Evolutionary conservation across 2,329 filamentous ascomycete species (phyloP).

Genomic region (Colletotrichum simmondsii): DNA sequence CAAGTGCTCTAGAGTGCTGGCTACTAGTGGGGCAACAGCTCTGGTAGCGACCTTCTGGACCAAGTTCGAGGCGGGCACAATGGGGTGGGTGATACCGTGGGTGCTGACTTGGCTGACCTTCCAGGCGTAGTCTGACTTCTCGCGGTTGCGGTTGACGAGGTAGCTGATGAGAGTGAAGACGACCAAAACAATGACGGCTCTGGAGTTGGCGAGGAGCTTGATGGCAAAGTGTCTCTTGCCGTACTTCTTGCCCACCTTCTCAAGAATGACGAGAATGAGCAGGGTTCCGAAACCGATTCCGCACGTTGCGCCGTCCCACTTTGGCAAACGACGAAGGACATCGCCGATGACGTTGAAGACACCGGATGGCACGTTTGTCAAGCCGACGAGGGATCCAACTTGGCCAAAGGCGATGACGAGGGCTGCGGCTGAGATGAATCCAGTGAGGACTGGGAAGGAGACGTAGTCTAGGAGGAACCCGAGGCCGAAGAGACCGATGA

Average conservation of each 20-base stretch:
- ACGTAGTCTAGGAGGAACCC: constrained; percentile 77
- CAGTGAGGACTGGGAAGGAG: constrained; percentile 71
- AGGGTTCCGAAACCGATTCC: constrained; percentile 72
- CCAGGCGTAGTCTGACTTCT: constrained; percentile 62
- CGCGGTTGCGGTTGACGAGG: constrained; percentile 66
- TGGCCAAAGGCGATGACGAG: constrained; percentile 74
- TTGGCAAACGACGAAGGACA: constrained; percentile 42
- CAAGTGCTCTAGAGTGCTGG: constrained; percentile 71
- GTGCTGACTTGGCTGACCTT: constrained; percentile 67
- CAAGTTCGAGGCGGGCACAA: constrained; percentile 56
- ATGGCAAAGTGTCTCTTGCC: constrained; percentile 68
- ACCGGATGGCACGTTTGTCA: constrained; percentile 42
- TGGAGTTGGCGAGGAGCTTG: constrained; percentile 69
- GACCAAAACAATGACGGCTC: constrained; percentile 69
- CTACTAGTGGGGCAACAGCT: constrained; percentile 71
- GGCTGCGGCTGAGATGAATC: constrained; percentile 75
- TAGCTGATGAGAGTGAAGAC: constrained; percentile 74
- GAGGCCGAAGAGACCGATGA: constrained; percentile 70
- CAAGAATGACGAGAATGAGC: constrained; percentile 64
- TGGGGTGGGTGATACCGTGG: constrained; percentile 59
- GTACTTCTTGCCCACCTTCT: constrained; percentile 70
- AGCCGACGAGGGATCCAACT: constrained; percentile 69
- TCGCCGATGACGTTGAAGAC: constrained; percentile 29
- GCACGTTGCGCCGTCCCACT: constrained; percentile 68
- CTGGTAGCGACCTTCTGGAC: constrained; percentile 54